These are phyloP conservation scores for Scleroderma citrinum DNA, from an alignment of 768 basidiomycete genomes.

Conservation along the genomic window DNA sequence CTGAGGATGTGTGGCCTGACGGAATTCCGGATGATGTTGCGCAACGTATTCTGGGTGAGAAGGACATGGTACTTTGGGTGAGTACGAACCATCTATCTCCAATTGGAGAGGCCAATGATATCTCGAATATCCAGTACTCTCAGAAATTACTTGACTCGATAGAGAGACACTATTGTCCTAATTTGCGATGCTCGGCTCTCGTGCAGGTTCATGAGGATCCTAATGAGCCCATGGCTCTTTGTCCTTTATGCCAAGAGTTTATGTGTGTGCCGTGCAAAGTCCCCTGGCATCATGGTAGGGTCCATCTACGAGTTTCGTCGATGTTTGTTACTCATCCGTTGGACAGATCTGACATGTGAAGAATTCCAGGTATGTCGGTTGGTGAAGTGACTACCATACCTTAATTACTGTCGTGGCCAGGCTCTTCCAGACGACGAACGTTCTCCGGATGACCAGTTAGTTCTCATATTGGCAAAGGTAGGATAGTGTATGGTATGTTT, in stretches of 20 bases:
- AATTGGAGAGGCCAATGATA: not conserved
- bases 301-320: not conserved
- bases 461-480: constrained; percentile 31
- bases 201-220: constrained; percentile 31
- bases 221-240: constrained; percentile 28
- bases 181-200: constrained; percentile 32
- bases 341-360: constrained; percentile 26
- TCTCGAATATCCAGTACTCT: constrained; percentile 22
- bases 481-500: not conserved
- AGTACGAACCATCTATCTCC: not conserved
- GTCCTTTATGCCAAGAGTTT: constrained; percentile 28
- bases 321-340: not conserved
- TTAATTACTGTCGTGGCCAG: constrained; percentile 12
- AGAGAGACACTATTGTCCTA: constrained; percentile 34
- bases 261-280: constrained; percentile 33
- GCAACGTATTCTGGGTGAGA: constrained; percentile 24
- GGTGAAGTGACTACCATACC: not conserved
- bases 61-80: constrained; percentile 33
- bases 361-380: constrained; percentile 21
- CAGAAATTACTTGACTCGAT: constrained; percentile 32
- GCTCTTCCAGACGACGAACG: constrained; percentile 33
- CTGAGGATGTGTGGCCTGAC: constrained; percentile 23
- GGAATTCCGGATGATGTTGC: constrained; percentile 35
- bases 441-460: constrained; percentile 33
- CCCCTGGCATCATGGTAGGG: constrained; percentile 31